Evolutionary conservation across 2,329 filamentous ascomycete species (phyloP), one percentile per base, ranked within the genome.

Genomic region (Trichoderma semiorbis): DNA sequence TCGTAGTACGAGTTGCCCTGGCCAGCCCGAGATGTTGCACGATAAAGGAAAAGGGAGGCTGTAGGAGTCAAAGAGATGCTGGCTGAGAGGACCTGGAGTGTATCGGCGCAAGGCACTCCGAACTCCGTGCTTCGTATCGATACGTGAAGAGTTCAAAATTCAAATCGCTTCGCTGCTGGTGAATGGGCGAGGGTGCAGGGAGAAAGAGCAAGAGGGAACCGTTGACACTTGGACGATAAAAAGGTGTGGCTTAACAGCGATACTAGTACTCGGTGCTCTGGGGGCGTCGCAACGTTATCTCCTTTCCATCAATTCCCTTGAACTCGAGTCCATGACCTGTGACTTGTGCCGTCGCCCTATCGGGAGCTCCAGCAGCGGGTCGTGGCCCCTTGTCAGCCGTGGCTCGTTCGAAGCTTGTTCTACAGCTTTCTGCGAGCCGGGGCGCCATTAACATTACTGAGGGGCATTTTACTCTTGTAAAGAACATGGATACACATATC

Each of bases 351-450:
- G 32, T 47, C 47, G 60, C 64, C 57, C 55, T 72, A 72, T 63
- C 43, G 57, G 64, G 64, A 69, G 53, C 62, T 68, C 39, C 70
- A 72, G 64, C 60, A 55, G 70, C 70, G 70, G 70, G 70, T 72
- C 70, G 64, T 72, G 64, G 70, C 57, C 64, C 70, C 70, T 72
- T 47, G 70, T 62, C 65, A 50, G 39, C 69, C 53, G 63, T 66
- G 55, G 36, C 62, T 71, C 30, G 64, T 30, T 53, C 55, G 70
- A 68, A 68, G 64, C 64, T 69, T 67, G 57, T 72, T 68, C 55
- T 66, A 50, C 28, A 55, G 69, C 14, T 24, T 65, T 67, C 47
- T 71, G 43, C 39, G 32, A 57, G 26, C 39, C 36, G 26, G 64
- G 53, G 67, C 39, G 43, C 21, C 26, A 21, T 62, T 28, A 28